Evolutionary conservation across 1,139 yeast species (phyloP), one percentile per base, ranked within the genome.

Genomic region (Saccharomyces uvarum): DNA sequence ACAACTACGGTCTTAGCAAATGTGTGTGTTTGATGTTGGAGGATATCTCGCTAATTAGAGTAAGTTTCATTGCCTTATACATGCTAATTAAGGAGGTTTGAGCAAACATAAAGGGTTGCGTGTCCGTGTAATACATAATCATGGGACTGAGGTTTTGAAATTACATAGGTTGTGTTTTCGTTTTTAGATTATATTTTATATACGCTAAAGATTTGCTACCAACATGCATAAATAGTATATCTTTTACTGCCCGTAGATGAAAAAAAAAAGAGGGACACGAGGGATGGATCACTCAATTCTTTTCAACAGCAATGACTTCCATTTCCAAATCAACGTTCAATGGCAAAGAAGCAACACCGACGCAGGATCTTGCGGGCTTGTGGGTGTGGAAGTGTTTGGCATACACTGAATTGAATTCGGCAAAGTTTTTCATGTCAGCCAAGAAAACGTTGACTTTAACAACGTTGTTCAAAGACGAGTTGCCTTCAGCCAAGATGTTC

Each of bases 351-450:
- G 82, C 84, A 61, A 89, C 97, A 49, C 96, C 96, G 63, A 90
- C 95, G 77, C 96, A 89, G 1, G 96, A 87, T 79, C 98, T 87
- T 44, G 97, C 97, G 54, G 98, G 97, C 74, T 86, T 87, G 77
- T 88, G 95, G 56, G 76, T 78, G 70, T 71, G 77, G 76, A 91
- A 90, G 74, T 86, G 87, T 73, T 86, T 84, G 60, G 81, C 83
- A 74, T 90, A 91, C 53, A 88, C 93, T 62, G 78, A 79, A 75
- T 91, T 91, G 77, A 91, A 88, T 62, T 82, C 86, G 57, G 80
- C 86, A 67, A 90, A 91, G 71, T 86, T 82, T 65, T 77, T 75
- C 84, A 91, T 91, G 73, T 91, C 96, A 56, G 95, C 85, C 73
- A 91, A 81, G 77, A 88, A 91, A 60, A 90, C 80, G 71, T 86